These are phyloP conservation scores for Cyamopsis tetragonoloba DNA, from an alignment of 306 rosid genomes.

Conservation along the genomic window DNA sequence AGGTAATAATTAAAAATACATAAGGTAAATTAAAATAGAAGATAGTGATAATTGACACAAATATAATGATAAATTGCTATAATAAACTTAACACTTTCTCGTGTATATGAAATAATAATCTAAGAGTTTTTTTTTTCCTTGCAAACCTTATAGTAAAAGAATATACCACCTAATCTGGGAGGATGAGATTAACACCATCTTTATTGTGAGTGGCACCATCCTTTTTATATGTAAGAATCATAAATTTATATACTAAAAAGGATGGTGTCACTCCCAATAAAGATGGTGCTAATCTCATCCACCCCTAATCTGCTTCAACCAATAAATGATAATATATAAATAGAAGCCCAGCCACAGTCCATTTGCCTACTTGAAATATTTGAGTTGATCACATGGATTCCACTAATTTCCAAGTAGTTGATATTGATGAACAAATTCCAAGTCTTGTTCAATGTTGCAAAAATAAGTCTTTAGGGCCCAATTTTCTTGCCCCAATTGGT, in stretches of 20 bases:
- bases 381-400: conserved; percentile 19
- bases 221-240: too few species aligned
- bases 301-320: background rate
- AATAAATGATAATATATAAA: background rate
- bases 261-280: too few species aligned
- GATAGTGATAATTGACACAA: too few species aligned
- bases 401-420: background rate
- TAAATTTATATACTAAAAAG: too few species aligned
- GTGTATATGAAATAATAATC: too few species aligned
- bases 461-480: background rate
- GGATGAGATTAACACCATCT: too few species aligned
- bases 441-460: background rate
- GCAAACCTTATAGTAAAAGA: background rate
- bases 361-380: background rate
- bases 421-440: background rate
- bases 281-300: too few species aligned
- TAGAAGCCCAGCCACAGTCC: background rate
- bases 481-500: conserved; percentile 36
- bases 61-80: too few species aligned
- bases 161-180: too few species aligned
- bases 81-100: background rate
- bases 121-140: too few species aligned
- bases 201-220: too few species aligned
- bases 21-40: background rate
- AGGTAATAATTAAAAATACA: too few species aligned